phyloP scores from a whole-genome alignment of 345 rosid genomes.

The Crucihimalaya himalaica region DNA sequence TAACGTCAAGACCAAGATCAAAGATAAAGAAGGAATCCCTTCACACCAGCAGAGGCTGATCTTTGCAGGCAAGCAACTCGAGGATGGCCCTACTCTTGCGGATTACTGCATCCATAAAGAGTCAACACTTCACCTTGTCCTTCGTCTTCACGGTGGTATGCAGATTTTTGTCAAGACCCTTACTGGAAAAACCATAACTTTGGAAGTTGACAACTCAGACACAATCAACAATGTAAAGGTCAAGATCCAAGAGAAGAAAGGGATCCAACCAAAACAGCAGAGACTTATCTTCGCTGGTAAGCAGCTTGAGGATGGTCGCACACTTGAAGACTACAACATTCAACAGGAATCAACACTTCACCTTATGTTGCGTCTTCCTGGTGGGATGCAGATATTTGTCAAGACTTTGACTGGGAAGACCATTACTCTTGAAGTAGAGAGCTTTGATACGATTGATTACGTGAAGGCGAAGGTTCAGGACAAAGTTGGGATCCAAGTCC shows the following conservation, averaged over 20 bases:
- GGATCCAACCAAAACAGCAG: not conserved
- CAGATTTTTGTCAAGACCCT: constrained; percentile 4
- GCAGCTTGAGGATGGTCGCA: constrained; percentile 16
- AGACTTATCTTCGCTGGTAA: not conserved
- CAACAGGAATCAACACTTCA: constrained; percentile 17
- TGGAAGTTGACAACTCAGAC: constrained; percentile 2
- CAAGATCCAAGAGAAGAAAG: not conserved
- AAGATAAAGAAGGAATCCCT: too few species aligned
- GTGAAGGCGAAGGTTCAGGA: constrained; percentile 5
- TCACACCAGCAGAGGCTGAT: too few species aligned
- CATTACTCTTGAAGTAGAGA: too few species aligned
- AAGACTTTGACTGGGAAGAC: too few species aligned
- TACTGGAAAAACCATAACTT: not conserved
- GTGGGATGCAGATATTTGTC: constrained; percentile 2
- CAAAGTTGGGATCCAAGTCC: constrained; percentile 8
- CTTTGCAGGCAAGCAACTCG: too few species aligned
- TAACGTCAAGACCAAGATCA: too few species aligned
- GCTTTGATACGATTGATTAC: not conserved
- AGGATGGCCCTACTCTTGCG: too few species aligned
- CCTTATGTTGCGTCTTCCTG: not conserved
- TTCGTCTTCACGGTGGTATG: constrained; percentile 10
- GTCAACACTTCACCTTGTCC: constrained; percentile 5
- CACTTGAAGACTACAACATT: constrained; percentile 25
- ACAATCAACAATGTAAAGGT: constrained; percentile 6
- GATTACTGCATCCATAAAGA: constrained; percentile 10